Evolutionary conservation across 179 eudicot genomes (phyloP), one percentile per base, ranked within the genome.

Genomic region (Spinacia oleracea): DNA sequence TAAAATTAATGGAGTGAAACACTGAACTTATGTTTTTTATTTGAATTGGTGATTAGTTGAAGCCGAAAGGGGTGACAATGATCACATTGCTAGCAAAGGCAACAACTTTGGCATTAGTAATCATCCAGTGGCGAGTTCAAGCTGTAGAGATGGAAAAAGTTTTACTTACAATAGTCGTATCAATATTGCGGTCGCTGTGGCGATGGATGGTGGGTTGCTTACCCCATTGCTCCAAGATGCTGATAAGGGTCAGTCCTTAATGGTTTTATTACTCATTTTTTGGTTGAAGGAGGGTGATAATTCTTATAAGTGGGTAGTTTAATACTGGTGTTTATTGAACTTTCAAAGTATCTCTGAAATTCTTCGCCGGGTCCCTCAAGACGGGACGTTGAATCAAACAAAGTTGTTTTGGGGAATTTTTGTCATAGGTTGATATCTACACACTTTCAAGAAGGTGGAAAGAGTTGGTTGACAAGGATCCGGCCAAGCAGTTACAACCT

Each of bases 391-490:
- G n/a, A n/a, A n/a, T n/a, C n/a, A n/a, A n/a, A n/a, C n/a, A n/a
- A n/a, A n/a, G 62, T 53, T 66, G 70, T 45, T 9, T 16, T 74
- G 5, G 63, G 40, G 25, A 16, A 21, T 45, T 43, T 63, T 83
- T 42, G 3, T 74, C 77, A 38, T 76, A 96, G 97, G 87, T 90
- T 82, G 99, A 93, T 70, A 82, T 95, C 23, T 95, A 93, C 81
- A 77, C 95, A 6, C 87, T 94, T 69, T 94, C 98, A 66, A 89
- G 97, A 78, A 96, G 89, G 85, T 96, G 98, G 98, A 96, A 93
- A 86, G 99, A 96, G 84, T 89, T 96, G 78, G 98, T 96, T 81
- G 99, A 96, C 11, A 96, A 93, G 90, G 99, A 98, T 71, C 89
- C 97, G 35, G 91, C 92, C 50, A 93, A 96, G 85, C 98, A 95